Evolutionary conservation across 257 asterid species (phyloP).

Genomic region (Leonotis leonurus): DNA sequence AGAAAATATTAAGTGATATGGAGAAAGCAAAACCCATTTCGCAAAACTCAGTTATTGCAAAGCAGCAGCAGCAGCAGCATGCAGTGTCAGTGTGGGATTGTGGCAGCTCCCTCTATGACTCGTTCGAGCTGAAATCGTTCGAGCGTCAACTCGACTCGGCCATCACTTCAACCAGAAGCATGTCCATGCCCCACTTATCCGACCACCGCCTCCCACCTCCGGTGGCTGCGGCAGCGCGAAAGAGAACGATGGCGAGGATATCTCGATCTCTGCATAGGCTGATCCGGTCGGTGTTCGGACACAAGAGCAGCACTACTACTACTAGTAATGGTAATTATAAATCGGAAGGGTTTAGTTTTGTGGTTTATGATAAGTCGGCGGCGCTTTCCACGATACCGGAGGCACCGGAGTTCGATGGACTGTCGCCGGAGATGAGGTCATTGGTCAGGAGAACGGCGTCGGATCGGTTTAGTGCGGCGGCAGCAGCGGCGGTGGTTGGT

Average conservation of each 20-base stretch:
- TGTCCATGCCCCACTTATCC: slow-evolving; percentile 72
- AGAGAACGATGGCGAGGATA: slow-evolving; percentile 32
- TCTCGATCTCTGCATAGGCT: slow-evolving; percentile 52
- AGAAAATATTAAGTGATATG: slow-evolving; percentile 10
- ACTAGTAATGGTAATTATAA: not conserved
- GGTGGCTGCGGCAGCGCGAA: slow-evolving; percentile 10
- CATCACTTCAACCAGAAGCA: slow-evolving; percentile 32
- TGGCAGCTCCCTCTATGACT: slow-evolving; percentile 72
- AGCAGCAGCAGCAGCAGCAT: no score
- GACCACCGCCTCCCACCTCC: slow-evolving; percentile 19
- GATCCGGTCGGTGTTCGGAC: slow-evolving; percentile 44
- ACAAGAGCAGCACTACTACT: slow-evolving; percentile 15
- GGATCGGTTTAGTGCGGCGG: slow-evolving; percentile 27
- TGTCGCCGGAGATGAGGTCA: slow-evolving; percentile 57
- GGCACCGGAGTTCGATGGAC: slow-evolving; percentile 42
- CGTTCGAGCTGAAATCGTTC: slow-evolving; percentile 58
- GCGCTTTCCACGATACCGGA: slow-evolving; percentile 58
- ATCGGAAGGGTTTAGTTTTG: slow-evolving; percentile 35
- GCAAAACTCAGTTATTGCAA: no score
- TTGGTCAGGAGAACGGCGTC: slow-evolving; percentile 56
- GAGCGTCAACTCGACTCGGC: slow-evolving; percentile 61
- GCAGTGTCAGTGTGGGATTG: slow-evolving; percentile 75
- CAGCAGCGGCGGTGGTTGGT: slow-evolving; percentile 31
- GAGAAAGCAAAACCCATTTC: not conserved
- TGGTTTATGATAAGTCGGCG: slow-evolving; percentile 30